phyloP scores from a whole-genome alignment of 2,329 filamentous ascomycete species.

The Juglanconis oblonga region DNA sequence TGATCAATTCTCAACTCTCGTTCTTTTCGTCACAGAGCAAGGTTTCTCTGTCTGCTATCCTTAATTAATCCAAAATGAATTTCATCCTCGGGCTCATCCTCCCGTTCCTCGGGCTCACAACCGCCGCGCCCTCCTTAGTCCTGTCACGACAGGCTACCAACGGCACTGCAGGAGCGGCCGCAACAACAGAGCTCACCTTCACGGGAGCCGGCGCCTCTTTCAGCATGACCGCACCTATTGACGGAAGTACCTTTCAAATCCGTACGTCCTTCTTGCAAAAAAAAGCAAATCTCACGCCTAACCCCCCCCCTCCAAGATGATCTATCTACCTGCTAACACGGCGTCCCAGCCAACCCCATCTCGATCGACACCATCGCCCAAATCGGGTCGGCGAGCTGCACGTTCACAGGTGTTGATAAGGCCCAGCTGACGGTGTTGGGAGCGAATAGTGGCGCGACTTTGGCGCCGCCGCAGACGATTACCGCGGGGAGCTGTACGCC shows the following conservation, averaged over 20 bases:
- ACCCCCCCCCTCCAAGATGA: background rate
- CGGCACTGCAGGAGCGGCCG: background rate
- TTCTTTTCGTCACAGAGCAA: background rate
- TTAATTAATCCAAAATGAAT: background rate
- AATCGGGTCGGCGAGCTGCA: constrained; percentile 7
- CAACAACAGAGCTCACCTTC: constrained; percentile 12
- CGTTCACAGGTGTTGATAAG: background rate
- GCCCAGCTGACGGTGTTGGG: constrained; percentile 6
- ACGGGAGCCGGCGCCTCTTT: constrained; percentile 8
- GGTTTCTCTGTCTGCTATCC: background rate
- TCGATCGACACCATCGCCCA: constrained; percentile 13
- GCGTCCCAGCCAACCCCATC: constrained; percentile 3
- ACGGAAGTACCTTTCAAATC: constrained; percentile 7
- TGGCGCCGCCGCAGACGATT: constrained; percentile 14
- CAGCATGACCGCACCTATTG: constrained; percentile 5
- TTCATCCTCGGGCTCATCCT: background rate
- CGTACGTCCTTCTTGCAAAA: background rate
- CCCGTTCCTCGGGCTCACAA: background rate
- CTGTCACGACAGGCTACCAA: background rate
- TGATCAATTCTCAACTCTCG: background rate
- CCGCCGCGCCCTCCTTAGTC: constrained; percentile 1
- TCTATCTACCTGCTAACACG: background rate
- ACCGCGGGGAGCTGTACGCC: constrained; percentile 1
- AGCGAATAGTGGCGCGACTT: constrained; percentile 5
- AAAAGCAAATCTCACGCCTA: background rate